These are phyloP conservation scores for Neonothopanus nambi DNA, from an alignment of 1,284 basidiomycete species.

Conservation along the genomic window DNA sequence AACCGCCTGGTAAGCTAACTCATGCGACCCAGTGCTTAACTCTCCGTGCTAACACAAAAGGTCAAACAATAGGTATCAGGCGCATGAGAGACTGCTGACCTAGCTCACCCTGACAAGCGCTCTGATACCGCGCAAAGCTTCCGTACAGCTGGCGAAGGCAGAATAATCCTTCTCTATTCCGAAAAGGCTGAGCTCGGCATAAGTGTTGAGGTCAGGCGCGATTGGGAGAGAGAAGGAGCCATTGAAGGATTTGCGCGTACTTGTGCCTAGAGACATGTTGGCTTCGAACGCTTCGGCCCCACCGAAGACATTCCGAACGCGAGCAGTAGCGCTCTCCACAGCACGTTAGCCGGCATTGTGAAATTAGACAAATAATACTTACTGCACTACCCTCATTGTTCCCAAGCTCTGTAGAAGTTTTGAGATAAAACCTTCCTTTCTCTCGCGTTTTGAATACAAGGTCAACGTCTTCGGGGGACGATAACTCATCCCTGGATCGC, in stretches of 20 bases:
- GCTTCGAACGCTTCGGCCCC: constrained; percentile 90
- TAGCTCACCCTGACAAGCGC: constrained; percentile 68
- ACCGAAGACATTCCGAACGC: constrained; percentile 87
- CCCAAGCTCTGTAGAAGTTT: constrained; percentile 90
- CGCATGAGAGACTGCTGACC: constrained; percentile 26
- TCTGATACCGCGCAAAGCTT: constrained; percentile 65
- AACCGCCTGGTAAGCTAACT: constrained; percentile 81
- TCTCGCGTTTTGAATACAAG: constrained; percentile 81
- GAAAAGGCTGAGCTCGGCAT: constrained; percentile 62
- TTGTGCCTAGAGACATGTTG: constrained; percentile 83
- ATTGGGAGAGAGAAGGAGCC: constrained; percentile 62
- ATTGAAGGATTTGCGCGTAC: constrained; percentile 84
- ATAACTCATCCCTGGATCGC: constrained; percentile 55
- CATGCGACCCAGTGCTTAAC: constrained; percentile 59
- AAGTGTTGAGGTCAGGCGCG: constrained; percentile 57
- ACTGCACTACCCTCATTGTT: constrained; percentile 92
- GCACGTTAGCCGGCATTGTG: constrained; percentile 3
- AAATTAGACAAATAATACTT: constrained; percentile 34
- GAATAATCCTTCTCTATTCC: constrained; percentile 71
- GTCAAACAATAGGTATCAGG: constrained; percentile 10
- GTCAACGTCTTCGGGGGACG: constrained; percentile 77
- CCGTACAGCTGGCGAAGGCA: constrained; percentile 68
- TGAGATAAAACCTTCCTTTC: constrained; percentile 77
- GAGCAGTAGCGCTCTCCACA: constrained; percentile 71
- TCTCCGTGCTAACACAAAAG: constrained; percentile 27